phyloP scores from a whole-genome alignment of 2,329 filamentous ascomycete genomes.

The Trichothecium roseum region DNA sequence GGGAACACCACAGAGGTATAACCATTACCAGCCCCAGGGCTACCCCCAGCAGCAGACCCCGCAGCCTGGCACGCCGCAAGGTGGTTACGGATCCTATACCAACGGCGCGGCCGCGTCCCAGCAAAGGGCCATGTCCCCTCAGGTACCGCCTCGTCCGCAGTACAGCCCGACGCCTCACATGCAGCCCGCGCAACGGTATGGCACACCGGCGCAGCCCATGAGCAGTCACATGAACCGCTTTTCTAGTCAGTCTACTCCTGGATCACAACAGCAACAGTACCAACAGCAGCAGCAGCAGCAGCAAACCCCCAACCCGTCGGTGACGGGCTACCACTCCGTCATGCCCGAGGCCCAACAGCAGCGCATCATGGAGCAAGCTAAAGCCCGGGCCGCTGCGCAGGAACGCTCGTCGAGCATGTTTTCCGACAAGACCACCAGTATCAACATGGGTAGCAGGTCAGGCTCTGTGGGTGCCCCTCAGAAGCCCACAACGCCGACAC shows the following conservation, averaged over 20 bases:
- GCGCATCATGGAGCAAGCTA: conserved; percentile 39
- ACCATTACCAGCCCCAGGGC: conserved; percentile 20
- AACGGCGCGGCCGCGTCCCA: conserved; percentile 32
- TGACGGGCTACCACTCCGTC: conserved; percentile 37
- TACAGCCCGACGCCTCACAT: conserved; percentile 29
- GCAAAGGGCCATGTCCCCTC: conserved; percentile 33
- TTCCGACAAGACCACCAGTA: conserved; percentile 29
- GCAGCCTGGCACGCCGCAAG: conserved; percentile 21
- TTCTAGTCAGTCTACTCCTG: no score
- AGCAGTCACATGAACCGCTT: conserved; percentile 20
- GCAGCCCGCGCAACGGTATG: conserved; percentile 21
- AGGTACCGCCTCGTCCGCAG: conserved; percentile 24
- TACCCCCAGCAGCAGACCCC: conserved; percentile 21
- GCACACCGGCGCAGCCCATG: conserved; percentile 18
- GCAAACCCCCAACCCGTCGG: conserved; percentile 20
- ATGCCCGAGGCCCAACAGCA: conserved; percentile 39
- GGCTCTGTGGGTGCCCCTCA: conserved; percentile 10
- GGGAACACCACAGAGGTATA: conserved; percentile 30
- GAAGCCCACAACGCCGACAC: conserved; percentile 20
- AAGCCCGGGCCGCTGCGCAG: conserved; percentile 34
- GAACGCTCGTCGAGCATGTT: conserved; percentile 27
- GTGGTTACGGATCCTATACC: conserved; percentile 24
- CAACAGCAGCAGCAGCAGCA: conserved; percentile 21
- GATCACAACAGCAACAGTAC: conserved; percentile 12
- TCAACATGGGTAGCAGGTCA: conserved; percentile 13